Percentiles rank a stretch among this genome's conserved stretches.
Conservation (phyloP, 176 grass and related monocot species). For the Luzula sylvatica region DNA sequence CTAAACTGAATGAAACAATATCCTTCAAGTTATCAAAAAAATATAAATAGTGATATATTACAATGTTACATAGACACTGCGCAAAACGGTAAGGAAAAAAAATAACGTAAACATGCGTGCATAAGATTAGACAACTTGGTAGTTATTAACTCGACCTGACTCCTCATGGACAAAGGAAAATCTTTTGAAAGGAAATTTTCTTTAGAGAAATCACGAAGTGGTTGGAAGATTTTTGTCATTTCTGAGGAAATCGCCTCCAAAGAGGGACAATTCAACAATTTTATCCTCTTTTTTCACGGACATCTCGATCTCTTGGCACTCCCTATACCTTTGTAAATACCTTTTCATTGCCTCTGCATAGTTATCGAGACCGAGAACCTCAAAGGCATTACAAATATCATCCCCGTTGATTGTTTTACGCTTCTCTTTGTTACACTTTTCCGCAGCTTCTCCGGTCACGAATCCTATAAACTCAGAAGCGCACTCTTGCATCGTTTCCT, state of each 20-base stretch:
- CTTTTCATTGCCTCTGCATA: constrained; percentile 62
- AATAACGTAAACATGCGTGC: not conserved
- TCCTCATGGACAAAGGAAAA: not conserved
- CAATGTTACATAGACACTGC: too few species aligned
- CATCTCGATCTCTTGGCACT: constrained; percentile 31
- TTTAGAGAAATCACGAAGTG: constrained; percentile 1
- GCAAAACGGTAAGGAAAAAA: too few species aligned
- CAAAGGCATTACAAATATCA: constrained; percentile 61
- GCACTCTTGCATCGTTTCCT: constrained; percentile 74
- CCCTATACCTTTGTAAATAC: constrained; percentile 63
- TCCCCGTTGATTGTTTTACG: constrained; percentile 77
- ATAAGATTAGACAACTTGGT: not conserved
- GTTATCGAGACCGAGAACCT: constrained; percentile 52
- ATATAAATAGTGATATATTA: too few species aligned
- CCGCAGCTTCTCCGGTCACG: constrained; percentile 61
- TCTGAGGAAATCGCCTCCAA: constrained; percentile 13
- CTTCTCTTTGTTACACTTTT: constrained; percentile 47
- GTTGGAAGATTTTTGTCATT: not conserved
- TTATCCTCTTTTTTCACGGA: constrained; percentile 19
- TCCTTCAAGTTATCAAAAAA: too few species aligned
- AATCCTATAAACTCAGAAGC: constrained; percentile 72
- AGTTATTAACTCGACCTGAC: not conserved
- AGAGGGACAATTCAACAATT: constrained; percentile 36
- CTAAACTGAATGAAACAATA: too few species aligned
- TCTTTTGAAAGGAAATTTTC: not conserved